Evolutionary conservation across 2,329 filamentous ascomycete species (phyloP).

Genomic region (Colletotrichum sp.): DNA sequence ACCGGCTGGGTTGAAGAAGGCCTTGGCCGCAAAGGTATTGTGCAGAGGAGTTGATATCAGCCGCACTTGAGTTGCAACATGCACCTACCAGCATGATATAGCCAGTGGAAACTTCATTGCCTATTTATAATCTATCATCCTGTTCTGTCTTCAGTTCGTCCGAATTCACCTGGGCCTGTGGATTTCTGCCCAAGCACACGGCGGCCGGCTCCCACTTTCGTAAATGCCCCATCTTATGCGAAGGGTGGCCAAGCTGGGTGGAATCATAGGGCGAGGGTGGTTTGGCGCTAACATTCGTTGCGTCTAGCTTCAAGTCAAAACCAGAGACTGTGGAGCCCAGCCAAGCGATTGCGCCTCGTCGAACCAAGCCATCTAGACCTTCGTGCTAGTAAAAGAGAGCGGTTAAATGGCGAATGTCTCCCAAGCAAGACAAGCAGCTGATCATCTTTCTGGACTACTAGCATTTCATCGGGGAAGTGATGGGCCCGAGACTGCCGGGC

Average conservation of each 20-base stretch:
- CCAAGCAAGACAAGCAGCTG: not conserved
- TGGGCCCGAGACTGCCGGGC: not conserved
- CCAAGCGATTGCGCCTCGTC: not conserved
- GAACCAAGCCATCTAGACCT: not conserved
- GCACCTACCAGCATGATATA: fast-evolving
- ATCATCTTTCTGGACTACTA: no score
- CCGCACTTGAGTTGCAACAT: not conserved
- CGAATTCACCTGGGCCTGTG: fast-evolving
- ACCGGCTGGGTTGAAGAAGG: not conserved
- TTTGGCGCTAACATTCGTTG: not conserved
- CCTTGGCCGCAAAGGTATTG: fast-evolving
- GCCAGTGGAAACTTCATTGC: fast-evolving
- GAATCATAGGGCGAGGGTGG: not conserved
- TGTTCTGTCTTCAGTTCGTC: not conserved
- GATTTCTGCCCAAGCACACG: fast-evolving
- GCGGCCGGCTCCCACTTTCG: not conserved
- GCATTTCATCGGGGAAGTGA: no score
- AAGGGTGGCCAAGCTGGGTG: not conserved
- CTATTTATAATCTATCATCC: not conserved
- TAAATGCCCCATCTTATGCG: not conserved
- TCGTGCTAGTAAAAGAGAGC: fast-evolving
- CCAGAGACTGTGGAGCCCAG: not conserved
- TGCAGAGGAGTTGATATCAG: not conserved
- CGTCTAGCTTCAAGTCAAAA: not conserved
- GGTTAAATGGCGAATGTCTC: no score